phyloP scores from a whole-genome alignment of 306 rosid genomes.

The Vigna unguiculata region DNA sequence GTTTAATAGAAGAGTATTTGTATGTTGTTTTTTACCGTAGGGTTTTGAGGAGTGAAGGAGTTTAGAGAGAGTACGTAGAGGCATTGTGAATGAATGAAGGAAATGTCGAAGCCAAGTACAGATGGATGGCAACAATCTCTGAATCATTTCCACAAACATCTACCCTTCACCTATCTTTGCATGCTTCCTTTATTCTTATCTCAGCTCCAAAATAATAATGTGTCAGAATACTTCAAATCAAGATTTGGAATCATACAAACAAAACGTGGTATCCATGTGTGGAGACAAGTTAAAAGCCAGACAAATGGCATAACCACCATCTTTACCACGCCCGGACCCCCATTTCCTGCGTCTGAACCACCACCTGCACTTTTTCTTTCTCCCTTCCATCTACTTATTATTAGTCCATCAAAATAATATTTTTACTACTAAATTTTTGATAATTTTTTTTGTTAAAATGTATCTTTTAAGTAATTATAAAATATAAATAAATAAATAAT shows the following conservation, averaged over 20 bases:
- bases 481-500: too few species aligned
- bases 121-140: not conserved
- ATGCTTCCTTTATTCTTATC: slow-evolving; percentile 3
- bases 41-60: too few species aligned
- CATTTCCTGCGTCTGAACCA: slow-evolving; percentile 11
- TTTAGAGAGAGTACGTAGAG: too few species aligned
- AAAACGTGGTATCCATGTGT: slow-evolving; percentile 11
- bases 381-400: too few species aligned
- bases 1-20: too few species aligned
- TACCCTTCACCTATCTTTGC: not conserved
- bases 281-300: not conserved
- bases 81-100: too few species aligned
- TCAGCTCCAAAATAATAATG: not conserved
- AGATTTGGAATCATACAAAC: not conserved
- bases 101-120: not conserved
- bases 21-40: too few species aligned
- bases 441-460: too few species aligned
- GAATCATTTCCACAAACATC: not conserved
- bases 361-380: slow-evolving; percentile 39
- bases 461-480: too few species aligned
- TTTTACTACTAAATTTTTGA: too few species aligned
- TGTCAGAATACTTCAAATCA: not conserved
- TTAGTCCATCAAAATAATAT: too few species aligned
- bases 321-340: slow-evolving; percentile 44
- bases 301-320: slow-evolving; percentile 40